phyloP scores from a whole-genome alignment of 768 basidiomycete genomes.

The Gyrodon lividus region DNA sequence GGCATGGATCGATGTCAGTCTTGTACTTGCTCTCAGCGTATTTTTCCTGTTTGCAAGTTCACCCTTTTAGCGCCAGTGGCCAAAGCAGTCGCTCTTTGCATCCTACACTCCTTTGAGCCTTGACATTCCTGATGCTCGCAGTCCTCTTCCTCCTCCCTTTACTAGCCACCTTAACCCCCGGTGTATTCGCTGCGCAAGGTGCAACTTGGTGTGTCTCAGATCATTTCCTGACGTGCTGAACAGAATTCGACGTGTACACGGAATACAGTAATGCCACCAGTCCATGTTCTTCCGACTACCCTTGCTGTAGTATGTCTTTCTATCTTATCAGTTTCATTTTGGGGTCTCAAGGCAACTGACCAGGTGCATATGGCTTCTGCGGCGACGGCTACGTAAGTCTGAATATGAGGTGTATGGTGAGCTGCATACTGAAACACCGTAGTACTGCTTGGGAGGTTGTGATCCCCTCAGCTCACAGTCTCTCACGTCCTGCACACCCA shows the following conservation, averaged over 20 bases:
- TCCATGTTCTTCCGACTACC: slow-evolving; percentile 36
- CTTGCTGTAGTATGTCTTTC: slow-evolving; percentile 43
- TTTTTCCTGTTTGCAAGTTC: too few species aligned
- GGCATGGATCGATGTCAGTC: too few species aligned
- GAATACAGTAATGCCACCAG: slow-evolving; percentile 36
- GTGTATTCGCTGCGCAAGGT: slow-evolving; percentile 21
- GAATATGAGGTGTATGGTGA: not conserved
- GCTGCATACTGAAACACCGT: slow-evolving; percentile 9
- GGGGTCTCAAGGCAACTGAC: not conserved
- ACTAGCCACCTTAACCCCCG: slow-evolving; percentile 14
- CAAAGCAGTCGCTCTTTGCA: not conserved
- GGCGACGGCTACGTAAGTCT: slow-evolving; percentile 40
- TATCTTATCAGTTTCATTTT: not conserved
- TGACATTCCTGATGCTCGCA: slow-evolving; percentile 14
- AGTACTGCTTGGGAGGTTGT: slow-evolving; percentile 89
- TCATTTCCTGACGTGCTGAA: not conserved
- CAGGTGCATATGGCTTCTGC: slow-evolving; percentile 57
- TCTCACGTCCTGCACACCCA: slow-evolving; percentile 65
- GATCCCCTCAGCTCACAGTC: slow-evolving; percentile 69
- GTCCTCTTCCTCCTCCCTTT: slow-evolving; percentile 19
- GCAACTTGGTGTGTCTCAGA: slow-evolving; percentile 25
- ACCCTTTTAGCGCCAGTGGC: too few species aligned
- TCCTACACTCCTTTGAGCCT: slow-evolving; percentile 14
- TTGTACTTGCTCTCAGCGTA: too few species aligned
- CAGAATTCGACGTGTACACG: not conserved